Base-by-base conservation (phyloP, 345 rosid genomes). In the Moricandia moricandioides region DNA sequence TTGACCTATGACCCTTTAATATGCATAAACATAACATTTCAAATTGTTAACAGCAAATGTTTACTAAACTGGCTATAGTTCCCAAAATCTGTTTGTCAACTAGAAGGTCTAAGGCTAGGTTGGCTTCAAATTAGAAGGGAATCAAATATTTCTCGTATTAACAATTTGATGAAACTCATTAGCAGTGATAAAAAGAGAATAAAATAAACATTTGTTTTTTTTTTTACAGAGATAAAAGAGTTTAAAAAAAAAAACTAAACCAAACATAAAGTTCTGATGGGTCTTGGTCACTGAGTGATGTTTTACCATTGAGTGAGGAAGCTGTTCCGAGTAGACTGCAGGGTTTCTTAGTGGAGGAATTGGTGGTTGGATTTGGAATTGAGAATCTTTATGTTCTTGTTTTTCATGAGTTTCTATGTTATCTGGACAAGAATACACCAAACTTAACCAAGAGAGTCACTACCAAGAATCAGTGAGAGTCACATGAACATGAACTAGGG, bases 401-500 rank as follows among this genome's bases (percentile, higher is more conserved):
- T 86, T 93, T 84, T 91, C 92, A 76, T 76, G 87, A 70, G 81
- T 82, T 72, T 81, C 87, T 55, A 83, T 83, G 69, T 84, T 91
- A 77, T 80, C 96, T 90, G 82, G 56, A 67, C 69, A 70, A 65
- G 24, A 7, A 14, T 2, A 60, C 47, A 59, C 6, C 47, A 54
- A 51, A 75, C 43, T 67, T 67, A 75, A 75, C 68, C 18, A 67
- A 73, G 35, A 65, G 71, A 56, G 35, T n/a, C 71, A 66, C 59
- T 27, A 17, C 18, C 65, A 65, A 76, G 65, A 69, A 69, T 76
- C 70, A 70, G 13, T 54, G 17, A 45, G 34, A 56, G 52, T 7
- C 34, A 62, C 37, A 62, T 10, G 37, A 61, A 70, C 1, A 40
- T 35, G 5, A 37, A 39, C 56, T 40, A 29, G 39, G 16, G 12